Percentiles rank a stretch among this genome's conserved stretches.
phyloP scores from a whole-genome alignment of 139 green algal genomes.

The Pleodorina starrii region DNA sequence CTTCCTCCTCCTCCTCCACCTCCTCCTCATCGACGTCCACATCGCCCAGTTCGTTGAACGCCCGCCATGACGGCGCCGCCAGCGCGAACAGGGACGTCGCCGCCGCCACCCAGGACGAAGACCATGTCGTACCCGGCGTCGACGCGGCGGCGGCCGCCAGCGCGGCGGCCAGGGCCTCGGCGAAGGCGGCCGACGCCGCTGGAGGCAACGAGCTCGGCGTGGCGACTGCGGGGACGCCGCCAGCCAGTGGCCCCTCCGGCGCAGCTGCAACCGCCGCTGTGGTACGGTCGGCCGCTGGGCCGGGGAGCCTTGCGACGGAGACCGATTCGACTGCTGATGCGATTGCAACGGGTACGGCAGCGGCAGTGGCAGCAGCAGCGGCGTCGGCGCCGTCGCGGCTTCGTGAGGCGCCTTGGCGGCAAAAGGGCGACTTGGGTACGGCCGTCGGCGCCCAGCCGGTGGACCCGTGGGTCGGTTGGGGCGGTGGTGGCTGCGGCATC shows the following conservation, averaged over 20 bases:
- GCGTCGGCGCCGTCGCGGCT: neutral
- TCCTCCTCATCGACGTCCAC: neutral
- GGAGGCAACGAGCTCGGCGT: no score
- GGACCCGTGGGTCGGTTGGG: neutral
- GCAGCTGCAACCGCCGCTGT: no score
- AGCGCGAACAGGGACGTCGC: neutral
- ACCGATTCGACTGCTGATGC: no score
- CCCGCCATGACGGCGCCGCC: neutral
- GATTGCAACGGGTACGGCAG: no score
- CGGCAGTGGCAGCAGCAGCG: neutral
- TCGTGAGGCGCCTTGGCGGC: neutral
- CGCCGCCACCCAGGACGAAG: neutral
- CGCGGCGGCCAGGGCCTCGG: neutral
- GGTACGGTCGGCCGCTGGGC: no score
- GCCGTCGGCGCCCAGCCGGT: neutral
- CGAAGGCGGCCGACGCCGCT: neutral
- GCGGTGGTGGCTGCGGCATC: no score
- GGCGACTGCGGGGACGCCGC: neutral
- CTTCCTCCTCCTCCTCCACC: neutral
- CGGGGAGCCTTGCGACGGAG: no score
- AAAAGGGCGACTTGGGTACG: neutral
- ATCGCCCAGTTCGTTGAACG: conserved; percentile 10
- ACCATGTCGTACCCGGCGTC: neutral
- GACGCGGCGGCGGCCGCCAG: neutral
- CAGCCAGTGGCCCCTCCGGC: neutral